A percentile compares a stretch with the other conserved stretches of the same genome.
Evolutionary conservation across 2,329 filamentous ascomycete species (phyloP).

Genomic region (Aspergillus fischeri): DNA sequence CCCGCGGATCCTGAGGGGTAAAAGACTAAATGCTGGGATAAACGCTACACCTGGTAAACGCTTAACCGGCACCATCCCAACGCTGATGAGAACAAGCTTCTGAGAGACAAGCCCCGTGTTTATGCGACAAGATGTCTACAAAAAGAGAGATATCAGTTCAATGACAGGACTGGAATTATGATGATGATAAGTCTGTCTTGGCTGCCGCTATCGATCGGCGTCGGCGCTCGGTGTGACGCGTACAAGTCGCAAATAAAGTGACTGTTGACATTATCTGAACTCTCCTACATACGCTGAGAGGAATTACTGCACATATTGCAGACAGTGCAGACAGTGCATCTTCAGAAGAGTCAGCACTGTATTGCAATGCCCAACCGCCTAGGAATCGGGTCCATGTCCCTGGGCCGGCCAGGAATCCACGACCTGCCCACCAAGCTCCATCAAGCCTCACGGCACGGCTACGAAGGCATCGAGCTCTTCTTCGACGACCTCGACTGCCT

Average conservation of each 20-base stretch:
- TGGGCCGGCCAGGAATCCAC: conserved; percentile 70
- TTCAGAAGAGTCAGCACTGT: background rate
- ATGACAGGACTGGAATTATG: too few relatives aligned
- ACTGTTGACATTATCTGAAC: too few relatives aligned
- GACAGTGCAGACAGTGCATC: too few relatives aligned
- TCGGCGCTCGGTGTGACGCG: too few relatives aligned
- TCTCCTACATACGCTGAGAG: too few relatives aligned
- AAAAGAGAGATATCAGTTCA: too few relatives aligned
- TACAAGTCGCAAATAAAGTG: too few relatives aligned
- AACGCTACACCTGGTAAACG: background rate
- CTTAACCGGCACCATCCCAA: background rate
- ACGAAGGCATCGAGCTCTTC: conserved; percentile 36
- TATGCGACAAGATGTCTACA: background rate
- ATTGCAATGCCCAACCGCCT: conserved; percentile 37
- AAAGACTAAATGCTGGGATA: background rate
- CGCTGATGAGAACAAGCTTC: background rate
- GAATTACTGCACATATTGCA: too few relatives aligned
- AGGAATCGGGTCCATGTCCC: conserved; percentile 72
- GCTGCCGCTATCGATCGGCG: too few relatives aligned
- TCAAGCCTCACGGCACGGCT: conserved; percentile 51
- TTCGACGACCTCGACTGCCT: conserved; percentile 33
- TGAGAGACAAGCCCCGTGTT: too few relatives aligned
- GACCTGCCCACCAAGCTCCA: conserved; percentile 63
- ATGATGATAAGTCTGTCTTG: too few relatives aligned
- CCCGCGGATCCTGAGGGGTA: background rate